These are phyloP conservation scores for Yueomyces sp. DNA, from an alignment of 1,139 yeast genomes.

Conservation along the genomic window DNA sequence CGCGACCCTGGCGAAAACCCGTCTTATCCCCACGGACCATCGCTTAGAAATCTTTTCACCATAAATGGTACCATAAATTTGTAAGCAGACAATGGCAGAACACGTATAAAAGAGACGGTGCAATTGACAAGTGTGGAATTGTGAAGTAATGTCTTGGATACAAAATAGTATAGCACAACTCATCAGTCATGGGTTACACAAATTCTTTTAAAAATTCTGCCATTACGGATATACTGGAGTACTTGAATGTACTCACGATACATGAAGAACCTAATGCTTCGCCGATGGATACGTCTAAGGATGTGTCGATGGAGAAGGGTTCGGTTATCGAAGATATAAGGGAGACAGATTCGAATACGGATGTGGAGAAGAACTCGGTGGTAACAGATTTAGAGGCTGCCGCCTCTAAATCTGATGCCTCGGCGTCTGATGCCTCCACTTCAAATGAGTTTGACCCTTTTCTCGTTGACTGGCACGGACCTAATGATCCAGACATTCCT, in stretches of 20 bases:
- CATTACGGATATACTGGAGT: conserved; percentile 4
- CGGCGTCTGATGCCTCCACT: not conserved
- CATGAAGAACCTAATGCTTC: not conserved
- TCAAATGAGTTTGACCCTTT: conserved; percentile 4
- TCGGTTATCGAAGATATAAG: no score
- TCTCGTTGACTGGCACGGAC: conserved; percentile 11
- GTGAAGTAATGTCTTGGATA: no score
- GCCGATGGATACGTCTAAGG: not conserved
- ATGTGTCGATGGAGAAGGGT: no score
- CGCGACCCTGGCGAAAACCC: no score
- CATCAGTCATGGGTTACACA: no score
- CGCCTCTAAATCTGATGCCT: not conserved
- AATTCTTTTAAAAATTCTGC: conserved; percentile 4
- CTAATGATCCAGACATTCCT: conserved; percentile 45
- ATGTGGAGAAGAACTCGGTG: not conserved
- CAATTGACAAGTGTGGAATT: no score
- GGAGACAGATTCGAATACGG: not conserved
- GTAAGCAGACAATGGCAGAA: no score
- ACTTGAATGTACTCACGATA: not conserved
- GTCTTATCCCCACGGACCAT: no score
- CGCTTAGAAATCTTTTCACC: no score
- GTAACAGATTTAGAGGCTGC: not conserved
- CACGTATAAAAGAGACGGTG: no score
- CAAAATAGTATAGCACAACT: no score
- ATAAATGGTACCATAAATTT: no score